Evolutionary conservation across 805 yeast genomes (phyloP), one percentile per base, ranked within the genome.

Genomic region (Candida chauliodis): DNA sequence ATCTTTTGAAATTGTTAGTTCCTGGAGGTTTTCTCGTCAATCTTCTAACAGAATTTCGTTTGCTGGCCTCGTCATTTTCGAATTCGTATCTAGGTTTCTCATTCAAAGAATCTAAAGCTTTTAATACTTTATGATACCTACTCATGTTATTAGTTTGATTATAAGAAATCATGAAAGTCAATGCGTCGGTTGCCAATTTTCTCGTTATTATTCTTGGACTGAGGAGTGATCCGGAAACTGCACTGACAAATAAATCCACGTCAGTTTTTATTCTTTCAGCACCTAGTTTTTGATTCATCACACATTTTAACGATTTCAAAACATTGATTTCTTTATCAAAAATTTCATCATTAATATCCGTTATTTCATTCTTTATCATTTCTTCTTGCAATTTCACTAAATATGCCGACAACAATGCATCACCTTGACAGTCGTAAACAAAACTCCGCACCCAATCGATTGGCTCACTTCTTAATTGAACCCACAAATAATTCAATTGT

Each of bases 401-500:
- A 25, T 78, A 79, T 11, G 79, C 76, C 6, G 87, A 78, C 37
- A 93, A 70, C 0, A 88, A 84, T 7, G 81, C 73, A 42, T 84
- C 88, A 8, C 98, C 98, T 56, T 87, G 95, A 30, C 77, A 72
- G 36, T 72, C 78, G 43, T 58, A 64, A n/a, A 88, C 69, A 51
- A 93, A 93, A 16, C 69, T 71, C 34, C 76, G 71, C 0, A 87
- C 93, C 97, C 98, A 91, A 40, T 63, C 71, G 14, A 68, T 64
- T 17, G 90, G 89, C 55, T 91, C 98, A 0, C 98, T 88, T 46
- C 98, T 78, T 30, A 91, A 68, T 33, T 95, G 87, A 5, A 93
- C 96, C 84, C 93, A 87, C 37, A 93, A 71, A 48, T 85, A 85
- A 27, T 84, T 86, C 46, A 91, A 66, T 56, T 90, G 87, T 37